Evolutionary conservation across 2,329 filamentous ascomycete genomes (phyloP), one percentile per base, ranked within the genome.

Genomic region (Fusarium subtropicale): DNA sequence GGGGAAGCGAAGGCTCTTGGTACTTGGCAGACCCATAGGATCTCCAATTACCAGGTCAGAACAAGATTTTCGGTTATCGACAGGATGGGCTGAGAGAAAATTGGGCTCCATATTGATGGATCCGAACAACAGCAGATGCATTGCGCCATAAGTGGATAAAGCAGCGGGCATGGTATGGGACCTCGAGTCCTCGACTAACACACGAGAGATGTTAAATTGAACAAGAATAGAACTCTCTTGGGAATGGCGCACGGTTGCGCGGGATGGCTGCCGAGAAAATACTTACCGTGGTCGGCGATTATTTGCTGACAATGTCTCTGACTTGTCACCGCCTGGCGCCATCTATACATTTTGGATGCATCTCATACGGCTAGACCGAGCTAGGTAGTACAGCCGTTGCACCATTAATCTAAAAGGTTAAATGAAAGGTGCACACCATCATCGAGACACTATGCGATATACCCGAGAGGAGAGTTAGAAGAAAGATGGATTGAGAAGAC

Each of bases 211-310:
- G 30, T 39, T n/a, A 18, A 24, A 44, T 45, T 30, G 36, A 46
- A 26, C 38, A 50, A 55, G 24, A 42, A 42, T 46, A 64, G 36
- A 55, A 47, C 38, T 24, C 33, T 33, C 38, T 47, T 62, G 31
- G 9, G 39, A 26, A 45, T 68, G 42, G 38, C 33, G 24, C 41
- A 30, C 71, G 71, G 71, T 68, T 66, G 65, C 50, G 57, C 71
- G 71, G 71, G 71, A 71, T 58, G 47, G 42, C 47, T 55, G 61
- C 71, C 71, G 71, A 69, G 46, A 58, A 36, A 57, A 59, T 36
- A 33, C 30, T 31, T 48, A 24, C 10, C 31, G 44, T 36, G 33
- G 26, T 65, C 47, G 26, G 26, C 41, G 45, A 65, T 65, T 60
- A 54, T 65, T 65, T 53, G 54, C 47, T 65, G 54, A 59, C n/a